phyloP scores from a whole-genome alignment of 2,329 filamentous ascomycete species.

The Albophoma yamanashiensis region DNA sequence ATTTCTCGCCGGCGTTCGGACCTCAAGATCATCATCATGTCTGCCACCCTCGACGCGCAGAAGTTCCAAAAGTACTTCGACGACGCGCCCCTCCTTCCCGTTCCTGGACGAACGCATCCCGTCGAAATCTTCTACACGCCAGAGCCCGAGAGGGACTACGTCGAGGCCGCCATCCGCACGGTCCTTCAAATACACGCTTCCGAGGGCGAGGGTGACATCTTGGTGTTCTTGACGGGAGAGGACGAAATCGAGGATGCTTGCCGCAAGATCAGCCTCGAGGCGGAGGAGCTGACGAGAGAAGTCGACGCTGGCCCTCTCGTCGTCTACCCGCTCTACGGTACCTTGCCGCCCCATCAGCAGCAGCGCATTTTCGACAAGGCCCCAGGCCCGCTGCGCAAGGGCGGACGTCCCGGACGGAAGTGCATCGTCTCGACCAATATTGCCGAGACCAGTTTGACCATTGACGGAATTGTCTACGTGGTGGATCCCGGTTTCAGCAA shows the following conservation, averaged over 20 bases:
- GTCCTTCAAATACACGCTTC: conserved; percentile 94
- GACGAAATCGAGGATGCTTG: conserved; percentile 97
- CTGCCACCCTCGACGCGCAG: conserved; percentile 89
- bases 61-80: conserved; percentile 98
- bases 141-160: conserved; percentile 91
- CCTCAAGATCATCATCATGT: conserved; percentile 98
- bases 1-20: conserved; percentile 73
- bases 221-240: conserved; percentile 93
- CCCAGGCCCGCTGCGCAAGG: conserved; percentile 59
- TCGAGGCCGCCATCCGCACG: conserved; percentile 88
- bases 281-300: conserved; percentile 84
- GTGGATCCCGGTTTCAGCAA: conserved; percentile 99
- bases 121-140: conserved; percentile 99
- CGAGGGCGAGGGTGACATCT: conserved; percentile 83
- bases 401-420: conserved; percentile 83
- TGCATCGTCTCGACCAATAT: conserved; percentile 95
- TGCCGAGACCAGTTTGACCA: conserved; percentile 93
- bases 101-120: conserved; percentile 88
- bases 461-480: conserved; percentile 97
- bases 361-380: conserved; percentile 92
- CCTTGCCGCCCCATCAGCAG: conserved; percentile 83
- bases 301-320: conserved; percentile 82
- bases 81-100: conserved; percentile 82
- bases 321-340: conserved; percentile 90
- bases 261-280: conserved; percentile 81